Evolutionary conservation across 2,329 filamentous ascomycete genomes (phyloP).

Genomic region (Elsinoe fawcettii): DNA sequence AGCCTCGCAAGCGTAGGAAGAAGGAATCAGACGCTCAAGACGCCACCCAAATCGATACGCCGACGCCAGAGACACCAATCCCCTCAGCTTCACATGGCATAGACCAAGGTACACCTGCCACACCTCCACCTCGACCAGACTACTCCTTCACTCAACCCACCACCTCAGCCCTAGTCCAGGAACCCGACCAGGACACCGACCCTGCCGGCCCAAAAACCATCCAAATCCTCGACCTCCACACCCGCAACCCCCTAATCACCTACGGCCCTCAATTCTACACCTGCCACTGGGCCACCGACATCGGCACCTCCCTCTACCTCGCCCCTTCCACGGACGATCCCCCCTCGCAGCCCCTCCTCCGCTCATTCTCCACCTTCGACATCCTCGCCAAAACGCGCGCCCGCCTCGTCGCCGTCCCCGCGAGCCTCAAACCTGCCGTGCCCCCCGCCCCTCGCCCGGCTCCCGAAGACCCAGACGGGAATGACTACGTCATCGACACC

Average conservation of each 20-base stretch:
- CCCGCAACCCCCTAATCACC: conserved; percentile 65
- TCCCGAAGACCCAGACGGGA: neutral
- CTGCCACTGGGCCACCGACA: conserved; percentile 71
- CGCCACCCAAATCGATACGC: neutral
- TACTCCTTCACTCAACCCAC: neutral
- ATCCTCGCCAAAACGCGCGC: conserved; percentile 63
- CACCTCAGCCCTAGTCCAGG: conserved; percentile 18
- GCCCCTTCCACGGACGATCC: conserved; percentile 34
- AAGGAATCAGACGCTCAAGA: conserved; percentile 8
- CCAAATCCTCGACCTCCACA: conserved; percentile 78
- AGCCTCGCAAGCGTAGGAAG: conserved; percentile 10
- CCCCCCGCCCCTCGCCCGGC: conserved; percentile 8
- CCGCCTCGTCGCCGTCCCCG: conserved; percentile 61
- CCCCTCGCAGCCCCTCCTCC: conserved; percentile 44
- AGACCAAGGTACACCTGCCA: neutral
- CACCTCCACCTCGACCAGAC: neutral
- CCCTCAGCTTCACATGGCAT: neutral
- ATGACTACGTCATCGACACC: conserved; percentile 18
- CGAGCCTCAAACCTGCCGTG: conserved; percentile 41
- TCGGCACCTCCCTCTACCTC: conserved; percentile 69
- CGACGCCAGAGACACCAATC: neutral
- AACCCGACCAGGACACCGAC: conserved; percentile 25
- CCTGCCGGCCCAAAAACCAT: conserved; percentile 35
- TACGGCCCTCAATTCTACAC: conserved; percentile 72
- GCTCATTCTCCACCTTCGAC: conserved; percentile 54